Base-by-base conservation (phyloP, 805 yeast genomes). In the Kluyveromyces lactis region DNA sequence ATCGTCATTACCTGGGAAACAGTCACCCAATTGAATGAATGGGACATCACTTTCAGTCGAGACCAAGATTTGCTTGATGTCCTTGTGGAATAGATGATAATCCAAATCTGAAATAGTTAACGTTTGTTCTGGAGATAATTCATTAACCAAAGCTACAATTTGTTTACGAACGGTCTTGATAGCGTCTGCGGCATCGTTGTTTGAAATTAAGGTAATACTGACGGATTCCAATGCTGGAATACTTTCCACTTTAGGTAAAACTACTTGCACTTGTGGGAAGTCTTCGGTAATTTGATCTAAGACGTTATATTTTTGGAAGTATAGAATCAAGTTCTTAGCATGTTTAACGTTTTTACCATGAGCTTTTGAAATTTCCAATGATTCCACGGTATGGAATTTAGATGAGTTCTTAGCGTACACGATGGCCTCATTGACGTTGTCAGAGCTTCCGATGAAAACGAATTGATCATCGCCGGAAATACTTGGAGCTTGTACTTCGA, bases 351-450 rank as follows among this genome's bases (percentile, higher is more conserved):
- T 76, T 47, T 83, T 85, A 53, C 86, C 84, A 59, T 92, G 97
- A 23, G 97, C 95, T 61, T 75, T 81, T 9, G 94, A 78, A 60
- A 92, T 79, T 52, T 87, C 95, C 54, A 92, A 69, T 26, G 77
- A 64, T 47, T 79, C 86, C 30, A 80, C 75, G 41, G 71, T 66
- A 55, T 71, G 77, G 40, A 74, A 69, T 35, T 77, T 67, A 26
- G 92, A 74, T 31, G 76, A 67, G 36, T 69, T 57, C 58, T 79
- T 73, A 12, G 90, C 85, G 43, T 63, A 65, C 21, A 67, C 68
- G 45, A 81, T 67, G 15, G 97, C 97, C 13, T 66, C 63, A 10
- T 69, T 52, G 37, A 89, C 72, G 40, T 75, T 69, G 12, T 62
- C 49, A n/a, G 70, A 66, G 39, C 77, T 79, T 50, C 92, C 95